Conservation (phyloP, 2,329 filamentous ascomycete species). For the Cladophialophora carrionii region DNA sequence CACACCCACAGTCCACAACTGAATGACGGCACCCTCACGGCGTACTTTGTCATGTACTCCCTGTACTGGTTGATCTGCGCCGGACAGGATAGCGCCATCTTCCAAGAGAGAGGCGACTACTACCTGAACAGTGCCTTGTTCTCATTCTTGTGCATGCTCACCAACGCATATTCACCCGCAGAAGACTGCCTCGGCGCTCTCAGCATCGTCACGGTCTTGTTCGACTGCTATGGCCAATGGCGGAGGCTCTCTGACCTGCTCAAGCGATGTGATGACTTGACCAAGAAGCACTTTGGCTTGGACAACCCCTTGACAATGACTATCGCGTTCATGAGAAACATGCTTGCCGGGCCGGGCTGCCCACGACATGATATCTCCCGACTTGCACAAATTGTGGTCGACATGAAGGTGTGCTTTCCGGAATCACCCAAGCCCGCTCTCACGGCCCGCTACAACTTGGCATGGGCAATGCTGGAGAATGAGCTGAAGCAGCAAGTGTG, state of each 20-base stretch:
- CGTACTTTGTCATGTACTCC: slow-evolving; percentile 23
- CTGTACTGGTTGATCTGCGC: slow-evolving; percentile 28
- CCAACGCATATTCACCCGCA: slow-evolving; percentile 16
- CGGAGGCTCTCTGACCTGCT: slow-evolving; percentile 20
- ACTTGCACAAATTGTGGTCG: slow-evolving; percentile 16
- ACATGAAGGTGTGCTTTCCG: slow-evolving; percentile 14
- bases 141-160: slow-evolving; percentile 26
- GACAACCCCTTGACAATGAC: slow-evolving; percentile 30
- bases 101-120: slow-evolving; percentile 14
- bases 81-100: slow-evolving; percentile 20
- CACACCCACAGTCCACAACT: slow-evolving; percentile 23
- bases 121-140: slow-evolving; percentile 19
- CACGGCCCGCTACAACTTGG: slow-evolving; percentile 28
- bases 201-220: slow-evolving; percentile 23
- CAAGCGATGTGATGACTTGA: slow-evolving; percentile 18
- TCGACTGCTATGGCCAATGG: slow-evolving; percentile 29
- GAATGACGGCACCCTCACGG: slow-evolving; percentile 19
- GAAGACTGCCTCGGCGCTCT: slow-evolving; percentile 27
- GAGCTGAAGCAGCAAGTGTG: slow-evolving; percentile 22
- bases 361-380: slow-evolving; percentile 20
- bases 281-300: slow-evolving; percentile 17
- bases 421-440: slow-evolving; percentile 21
- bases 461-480: slow-evolving; percentile 32
- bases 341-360: slow-evolving; percentile 14
- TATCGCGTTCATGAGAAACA: slow-evolving; percentile 25